phyloP scores from a whole-genome alignment of 306 rosid genomes.

The Trifolium pratense region DNA sequence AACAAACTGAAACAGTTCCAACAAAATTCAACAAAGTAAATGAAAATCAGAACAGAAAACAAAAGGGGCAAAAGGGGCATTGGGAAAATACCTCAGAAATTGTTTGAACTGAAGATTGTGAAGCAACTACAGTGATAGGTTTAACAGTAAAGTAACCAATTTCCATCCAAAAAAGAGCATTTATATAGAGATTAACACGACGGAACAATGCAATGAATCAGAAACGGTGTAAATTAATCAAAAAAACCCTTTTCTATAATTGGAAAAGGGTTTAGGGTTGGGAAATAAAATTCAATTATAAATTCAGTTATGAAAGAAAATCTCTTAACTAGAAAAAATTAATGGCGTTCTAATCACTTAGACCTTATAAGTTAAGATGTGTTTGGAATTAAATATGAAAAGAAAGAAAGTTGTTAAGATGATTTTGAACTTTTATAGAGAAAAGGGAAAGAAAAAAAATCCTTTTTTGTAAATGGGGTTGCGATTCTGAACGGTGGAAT shows the following conservation, averaged over 20 bases:
- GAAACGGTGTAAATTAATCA: background rate
- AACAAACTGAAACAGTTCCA: conserved; percentile 2
- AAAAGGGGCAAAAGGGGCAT: background rate
- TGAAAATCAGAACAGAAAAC: background rate
- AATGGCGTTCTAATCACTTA: conserved; percentile 25
- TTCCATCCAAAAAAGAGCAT: conserved; percentile 35
- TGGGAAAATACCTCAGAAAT: conserved; percentile 49
- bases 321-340: conserved; percentile 29
- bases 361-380: conserved; percentile 2
- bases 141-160: conserved; percentile 36
- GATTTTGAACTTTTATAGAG: conserved; percentile 1
- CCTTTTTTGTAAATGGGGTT: background rate
- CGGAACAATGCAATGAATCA: conserved; percentile 14
- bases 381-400: conserved; percentile 8
- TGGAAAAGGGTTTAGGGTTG: conserved; percentile 25
- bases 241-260: too few species aligned
- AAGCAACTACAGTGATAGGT: conserved; percentile 11
- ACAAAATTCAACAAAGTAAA: conserved; percentile 27
- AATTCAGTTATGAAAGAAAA: conserved; percentile 24
- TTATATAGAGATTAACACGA: conserved; percentile 8
- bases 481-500: conserved; percentile 4
- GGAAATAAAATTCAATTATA: conserved; percentile 34
- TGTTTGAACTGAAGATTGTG: conserved; percentile 31
- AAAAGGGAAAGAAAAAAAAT: background rate
- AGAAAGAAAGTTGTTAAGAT: background rate